These are phyloP conservation scores for Trichosanthes cucumerina DNA, from an alignment of 306 rosid species.

Conservation along the genomic window DNA sequence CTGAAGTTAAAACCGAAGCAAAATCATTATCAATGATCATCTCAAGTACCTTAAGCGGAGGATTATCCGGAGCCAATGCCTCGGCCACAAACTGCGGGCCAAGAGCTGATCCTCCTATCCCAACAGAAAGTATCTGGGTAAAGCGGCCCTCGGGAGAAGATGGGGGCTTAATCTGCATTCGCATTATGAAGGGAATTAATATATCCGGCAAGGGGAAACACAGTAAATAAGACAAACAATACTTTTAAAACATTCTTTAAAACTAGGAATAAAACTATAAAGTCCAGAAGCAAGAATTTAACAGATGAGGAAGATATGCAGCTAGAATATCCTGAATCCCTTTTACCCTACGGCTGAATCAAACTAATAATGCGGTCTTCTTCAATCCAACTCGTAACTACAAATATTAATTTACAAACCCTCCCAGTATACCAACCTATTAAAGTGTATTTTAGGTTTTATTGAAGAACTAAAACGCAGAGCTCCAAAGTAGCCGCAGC, in stretches of 20 bases:
- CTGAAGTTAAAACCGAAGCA: conserved; percentile 5
- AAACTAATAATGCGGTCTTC: background rate
- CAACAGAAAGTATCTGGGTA: conserved; percentile 77
- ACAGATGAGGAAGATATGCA: background rate
- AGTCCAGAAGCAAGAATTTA: background rate
- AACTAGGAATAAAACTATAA: background rate
- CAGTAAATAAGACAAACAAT: background rate
- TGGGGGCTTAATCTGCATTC: conserved; percentile 80
- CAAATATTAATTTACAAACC: background rate
- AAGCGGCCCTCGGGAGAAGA: conserved; percentile 58
- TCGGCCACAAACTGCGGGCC: conserved; percentile 99
- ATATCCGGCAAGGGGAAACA: conserved; percentile 11
- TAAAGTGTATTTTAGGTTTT: background rate
- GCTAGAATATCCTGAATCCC: background rate
- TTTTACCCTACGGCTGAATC: background rate
- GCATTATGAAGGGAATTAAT: background rate
- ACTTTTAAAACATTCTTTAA: background rate
- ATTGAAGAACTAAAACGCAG: background rate
- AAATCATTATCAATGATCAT: conserved; percentile 1
- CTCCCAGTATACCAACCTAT: background rate
- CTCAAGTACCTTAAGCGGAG: conserved; percentile 75
- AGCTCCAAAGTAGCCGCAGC: background rate
- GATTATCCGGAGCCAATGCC: conserved; percentile 96
- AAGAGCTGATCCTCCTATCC: conserved; percentile 98
- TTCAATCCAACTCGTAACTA: background rate